Base-by-base conservation (phyloP, 306 rosid species). In the Corylus avellana region DNA sequence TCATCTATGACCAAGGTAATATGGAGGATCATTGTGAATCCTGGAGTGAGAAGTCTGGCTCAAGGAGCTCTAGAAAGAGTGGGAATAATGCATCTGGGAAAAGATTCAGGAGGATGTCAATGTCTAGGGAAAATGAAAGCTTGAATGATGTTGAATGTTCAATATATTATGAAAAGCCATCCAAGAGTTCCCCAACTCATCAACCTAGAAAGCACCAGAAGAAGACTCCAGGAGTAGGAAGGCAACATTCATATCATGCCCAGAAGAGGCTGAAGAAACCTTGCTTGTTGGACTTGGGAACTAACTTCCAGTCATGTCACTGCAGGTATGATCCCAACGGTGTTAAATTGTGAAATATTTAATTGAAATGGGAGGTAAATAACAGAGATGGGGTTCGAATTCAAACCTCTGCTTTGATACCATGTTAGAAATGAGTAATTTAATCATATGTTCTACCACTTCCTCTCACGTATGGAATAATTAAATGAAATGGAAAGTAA, bases 101-200 rank as follows among this genome's bases (percentile, higher is more conserved):
- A 83, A 87, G 90, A 85, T 74, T 81, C 44, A 85, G 85, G 84
- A 90, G 84, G 75, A 89, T 85, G 85, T 75, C 88, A 54, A 66
- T 73, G 44, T 77, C 70, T 35, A 16, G 22, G 7, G 97, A 87
- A 85, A 87, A 47, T 11, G 79, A 71, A 49, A 51, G 87, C 78
- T 51, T 78, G 73, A 67, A 82, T 72, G 93, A 93, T 54, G 76
- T 27, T 76, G 91, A 85, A 14, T 83, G 77, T 82, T 18, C 74
- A 72, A 75, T 68, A 49, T 88, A 85, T 76, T 89, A 89, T 76
- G 82, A 56, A 51, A 81, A 81, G 74, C 87, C 88, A 37, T 39
- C 25, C 72, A 73, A 67, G 67, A 80, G 32, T 46, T 56, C 58
- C 56, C 68, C 86, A n/a, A 42, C 79, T 80, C 78, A 63, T 55